Base-by-base conservation (phyloP, 441 rosid species). In the Pelargonium australe region DNA sequence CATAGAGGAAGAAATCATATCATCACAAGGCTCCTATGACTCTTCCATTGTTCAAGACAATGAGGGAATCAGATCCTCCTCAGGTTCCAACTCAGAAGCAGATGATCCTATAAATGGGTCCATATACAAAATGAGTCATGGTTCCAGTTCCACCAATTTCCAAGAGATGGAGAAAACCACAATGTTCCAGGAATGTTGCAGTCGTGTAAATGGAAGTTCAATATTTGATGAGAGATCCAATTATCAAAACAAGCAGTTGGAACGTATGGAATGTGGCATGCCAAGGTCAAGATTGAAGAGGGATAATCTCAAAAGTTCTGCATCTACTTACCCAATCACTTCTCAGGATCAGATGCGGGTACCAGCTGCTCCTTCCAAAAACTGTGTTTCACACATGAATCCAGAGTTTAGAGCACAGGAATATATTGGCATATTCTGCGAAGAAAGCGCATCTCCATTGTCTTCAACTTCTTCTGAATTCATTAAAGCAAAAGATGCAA, bases 1-100 rank as follows among this genome's bases (percentile, higher is more conserved):
- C 77, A 68, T 80, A 49, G 93, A 87, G 68, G 97, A 85, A 75
- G 92, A 89, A 76, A 82, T 82, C 66, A 72, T 85, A 63, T 86
- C 95, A 75, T 85, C 91, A 25, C 91, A 84, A 80, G 86, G 80
- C 68, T 86, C 87, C 73, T 79, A 75, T 40, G 85, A 77, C 76
- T 85, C 85, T 68, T 77, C 80, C 4, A 76, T 82, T 61, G 70
- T 77, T 63, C 87, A 84, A 73, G 82, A 76, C 58, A 72, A 63
- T 57, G 82, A 80, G 67, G 80, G 83, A 77, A 76, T 84, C 75
- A 78, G 81, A 73, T 83, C 88, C 67, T 73, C 72, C 68, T 83
- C 86, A 43, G 74, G 86, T 69, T 85, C 85, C 71, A 82, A 83
- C 70, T 83, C 93, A 40, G 89, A 83, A 67, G 79, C 85, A 68